Conservation (phyloP, 768 basidiomycete genomes). For the Termitomyces sp. region DNA sequence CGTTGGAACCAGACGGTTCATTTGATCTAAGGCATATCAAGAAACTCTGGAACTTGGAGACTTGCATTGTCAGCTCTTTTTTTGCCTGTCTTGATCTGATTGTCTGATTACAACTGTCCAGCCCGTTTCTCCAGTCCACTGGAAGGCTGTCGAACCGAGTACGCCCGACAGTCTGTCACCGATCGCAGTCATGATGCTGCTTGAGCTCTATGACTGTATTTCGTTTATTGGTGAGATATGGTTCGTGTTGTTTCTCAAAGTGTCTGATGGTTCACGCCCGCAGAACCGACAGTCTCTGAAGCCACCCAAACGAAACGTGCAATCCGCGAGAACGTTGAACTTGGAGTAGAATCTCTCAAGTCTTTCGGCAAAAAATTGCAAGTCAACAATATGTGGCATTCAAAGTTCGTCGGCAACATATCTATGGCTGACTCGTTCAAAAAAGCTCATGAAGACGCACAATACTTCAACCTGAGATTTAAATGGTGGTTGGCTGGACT, state of each 20-base stretch:
- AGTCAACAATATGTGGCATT: not conserved
- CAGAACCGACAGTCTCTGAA: not conserved
- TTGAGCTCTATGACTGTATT: conserved; percentile 11
- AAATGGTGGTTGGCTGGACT: conserved; percentile 3
- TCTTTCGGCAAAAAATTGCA: not conserved
- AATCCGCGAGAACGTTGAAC: not conserved
- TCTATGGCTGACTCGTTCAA: not conserved
- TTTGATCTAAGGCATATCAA: conserved; percentile 13
- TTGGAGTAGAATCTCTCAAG: not conserved
- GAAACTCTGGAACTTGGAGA: conserved; percentile 15
- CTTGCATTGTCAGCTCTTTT: conserved; percentile 8
- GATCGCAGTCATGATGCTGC: conserved; percentile 10
- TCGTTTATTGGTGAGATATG: conserved; percentile 12
- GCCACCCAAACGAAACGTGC: not conserved
- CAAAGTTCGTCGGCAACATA: not conserved
- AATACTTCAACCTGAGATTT: conserved; percentile 1
- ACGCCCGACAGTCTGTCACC: conserved; percentile 12
- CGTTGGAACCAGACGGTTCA: conserved; percentile 14
- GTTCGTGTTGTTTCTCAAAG: not conserved
- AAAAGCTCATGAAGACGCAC: not conserved
- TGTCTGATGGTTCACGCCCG: not conserved
- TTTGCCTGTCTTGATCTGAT: no score
- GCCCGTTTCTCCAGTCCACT: conserved; percentile 15
- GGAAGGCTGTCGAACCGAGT: conserved; percentile 12
- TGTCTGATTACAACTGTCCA: not conserved